Conservation (phyloP, 2,329 filamentous ascomycete genomes). For the Pyrenophora teres region DNA sequence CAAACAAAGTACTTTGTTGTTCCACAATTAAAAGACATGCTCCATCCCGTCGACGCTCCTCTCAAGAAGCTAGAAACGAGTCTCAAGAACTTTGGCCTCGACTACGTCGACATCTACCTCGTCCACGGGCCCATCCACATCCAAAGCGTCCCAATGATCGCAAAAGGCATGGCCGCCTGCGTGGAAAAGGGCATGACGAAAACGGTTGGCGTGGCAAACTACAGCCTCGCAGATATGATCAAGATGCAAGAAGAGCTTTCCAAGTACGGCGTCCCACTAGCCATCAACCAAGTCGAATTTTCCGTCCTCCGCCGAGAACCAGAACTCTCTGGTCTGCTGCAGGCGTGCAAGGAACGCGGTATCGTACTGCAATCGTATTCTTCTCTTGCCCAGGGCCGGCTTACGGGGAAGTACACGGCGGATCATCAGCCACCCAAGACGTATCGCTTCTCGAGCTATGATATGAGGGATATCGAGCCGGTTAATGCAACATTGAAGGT, state of each 20-base stretch:
- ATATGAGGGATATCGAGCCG: conserved; percentile 52
- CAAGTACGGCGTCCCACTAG: conserved; percentile 42
- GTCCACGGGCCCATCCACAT: conserved; percentile 1
- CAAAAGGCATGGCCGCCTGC: conserved; percentile 3
- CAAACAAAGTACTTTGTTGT: conserved; percentile 5
- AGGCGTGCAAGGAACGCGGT: conserved; percentile 40
- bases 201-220: neutral
- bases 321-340: conserved; percentile 48
- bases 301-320: conserved; percentile 50
- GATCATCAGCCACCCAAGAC: conserved; percentile 46
- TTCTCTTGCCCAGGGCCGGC: conserved; percentile 48
- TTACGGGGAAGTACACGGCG: conserved; percentile 36
- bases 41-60: neutral
- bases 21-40: conserved; percentile 1
- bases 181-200: conserved; percentile 1
- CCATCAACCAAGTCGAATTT: conserved; percentile 54
- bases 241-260: conserved; percentile 1
- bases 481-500: conserved; percentile 43
- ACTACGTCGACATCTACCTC: conserved; percentile 4
- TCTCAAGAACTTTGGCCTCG: neutral
- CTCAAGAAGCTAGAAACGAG: conserved; percentile 4
- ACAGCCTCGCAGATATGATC: conserved; percentile 1
- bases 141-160: conserved; percentile 1
- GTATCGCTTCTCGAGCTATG: conserved; percentile 50
- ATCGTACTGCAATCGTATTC: conserved; percentile 53